A percentile compares a stretch with the other conserved stretches of the same genome.
Conservation (phyloP, 2,329 filamentous ascomycete genomes). For the Lasiodiplodia citricola region DNA sequence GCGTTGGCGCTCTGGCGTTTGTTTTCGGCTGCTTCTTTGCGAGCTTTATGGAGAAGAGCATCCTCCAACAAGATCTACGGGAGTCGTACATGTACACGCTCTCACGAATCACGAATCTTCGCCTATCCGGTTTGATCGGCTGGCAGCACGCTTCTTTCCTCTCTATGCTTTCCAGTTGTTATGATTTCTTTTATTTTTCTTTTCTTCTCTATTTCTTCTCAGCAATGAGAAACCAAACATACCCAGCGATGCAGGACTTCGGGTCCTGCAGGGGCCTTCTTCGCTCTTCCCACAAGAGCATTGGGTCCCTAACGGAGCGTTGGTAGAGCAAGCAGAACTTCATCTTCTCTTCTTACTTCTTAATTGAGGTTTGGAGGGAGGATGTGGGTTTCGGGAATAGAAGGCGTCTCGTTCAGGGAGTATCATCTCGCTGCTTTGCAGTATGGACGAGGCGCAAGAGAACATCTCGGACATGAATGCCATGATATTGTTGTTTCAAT, state of each 20-base stretch:
- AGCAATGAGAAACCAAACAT: neutral
- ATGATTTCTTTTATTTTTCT: neutral
- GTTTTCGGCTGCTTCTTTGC: constrained; percentile 16
- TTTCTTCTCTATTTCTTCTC: neutral
- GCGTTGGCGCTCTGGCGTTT: constrained; percentile 25
- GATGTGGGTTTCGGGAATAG: constrained; percentile 36
- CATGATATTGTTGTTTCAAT: neutral
- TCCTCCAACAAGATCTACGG: neutral
- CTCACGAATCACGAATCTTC: neutral
- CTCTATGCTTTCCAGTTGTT: neutral
- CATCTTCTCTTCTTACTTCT: constrained; percentile 20
- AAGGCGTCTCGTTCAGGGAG: constrained; percentile 39
- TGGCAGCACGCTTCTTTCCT: neutral
- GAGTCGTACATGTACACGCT: neutral
- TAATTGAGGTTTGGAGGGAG: constrained; percentile 6
- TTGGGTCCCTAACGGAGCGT: constrained; percentile 54
- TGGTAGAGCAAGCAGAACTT: constrained; percentile 45
- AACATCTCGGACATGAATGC: constrained; percentile 42
- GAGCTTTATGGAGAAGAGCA: neutral
- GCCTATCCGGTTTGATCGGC: constrained; percentile 13
- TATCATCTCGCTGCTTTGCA: constrained; percentile 30
- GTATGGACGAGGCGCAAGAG: constrained; percentile 44
- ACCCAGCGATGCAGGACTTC: constrained; percentile 52
- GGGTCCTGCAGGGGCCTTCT: constrained; percentile 48
- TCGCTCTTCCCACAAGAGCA: constrained; percentile 37